Conservation (phyloP, 495 filamentous ascomycete genomes). For the Parathielavia hyrcaniae region DNA sequence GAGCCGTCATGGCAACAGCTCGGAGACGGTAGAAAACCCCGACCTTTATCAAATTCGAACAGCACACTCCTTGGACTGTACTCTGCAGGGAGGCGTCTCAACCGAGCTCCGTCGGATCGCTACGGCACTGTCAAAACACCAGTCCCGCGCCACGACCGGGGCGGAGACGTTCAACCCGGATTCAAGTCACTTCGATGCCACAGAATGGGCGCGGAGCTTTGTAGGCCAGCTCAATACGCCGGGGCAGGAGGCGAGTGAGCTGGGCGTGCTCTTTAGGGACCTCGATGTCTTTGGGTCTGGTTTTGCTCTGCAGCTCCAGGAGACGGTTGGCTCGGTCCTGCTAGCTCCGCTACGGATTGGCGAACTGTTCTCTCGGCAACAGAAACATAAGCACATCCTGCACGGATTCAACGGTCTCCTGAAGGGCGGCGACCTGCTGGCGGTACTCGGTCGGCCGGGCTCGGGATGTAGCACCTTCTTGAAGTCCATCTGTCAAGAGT, state of each 20-base stretch:
- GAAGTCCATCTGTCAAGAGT: constrained; percentile 65
- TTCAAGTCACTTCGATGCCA: constrained; percentile 24
- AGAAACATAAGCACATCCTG: constrained; percentile 51
- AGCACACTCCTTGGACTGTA: neutral
- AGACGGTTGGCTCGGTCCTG: constrained; percentile 49
- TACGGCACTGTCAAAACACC: constrained; percentile 23
- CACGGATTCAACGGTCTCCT: constrained; percentile 67
- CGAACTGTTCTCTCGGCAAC: constrained; percentile 38
- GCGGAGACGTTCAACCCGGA: constrained; percentile 19
- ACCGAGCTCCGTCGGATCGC: constrained; percentile 26
- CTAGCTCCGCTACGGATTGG: constrained; percentile 44
- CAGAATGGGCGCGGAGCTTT: constrained; percentile 23
- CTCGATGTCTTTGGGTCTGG: constrained; percentile 52
- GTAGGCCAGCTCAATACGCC: constrained; percentile 25
- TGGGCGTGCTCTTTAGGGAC: constrained; percentile 46
- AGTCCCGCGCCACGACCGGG: constrained; percentile 6
- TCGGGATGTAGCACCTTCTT: constrained; percentile 53
- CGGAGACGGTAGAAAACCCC: neutral
- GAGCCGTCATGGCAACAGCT: neutral
- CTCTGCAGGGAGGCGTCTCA: constrained; percentile 19
- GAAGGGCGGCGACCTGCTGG: constrained; percentile 68
- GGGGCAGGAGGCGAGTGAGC: constrained; percentile 14
- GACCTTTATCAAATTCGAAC: neutral
- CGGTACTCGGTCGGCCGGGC: constrained; percentile 72
- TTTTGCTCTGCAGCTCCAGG: constrained; percentile 49